Evolutionary conservation across 139 green algal species (phyloP).

Genomic region (Eudorina sp.): DNA sequence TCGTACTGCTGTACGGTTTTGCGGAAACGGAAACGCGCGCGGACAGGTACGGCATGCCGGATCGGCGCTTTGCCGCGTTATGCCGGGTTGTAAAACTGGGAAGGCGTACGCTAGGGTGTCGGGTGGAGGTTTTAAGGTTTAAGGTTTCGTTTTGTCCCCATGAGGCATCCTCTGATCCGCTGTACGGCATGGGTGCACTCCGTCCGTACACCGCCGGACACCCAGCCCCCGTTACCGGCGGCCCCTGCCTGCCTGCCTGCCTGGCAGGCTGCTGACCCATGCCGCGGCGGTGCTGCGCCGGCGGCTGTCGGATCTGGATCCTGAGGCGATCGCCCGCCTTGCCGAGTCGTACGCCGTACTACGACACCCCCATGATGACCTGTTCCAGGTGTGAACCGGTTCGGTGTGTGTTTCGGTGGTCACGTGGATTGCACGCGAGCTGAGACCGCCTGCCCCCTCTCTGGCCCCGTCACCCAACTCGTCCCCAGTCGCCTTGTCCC

Average conservation of each 20-base stretch:
- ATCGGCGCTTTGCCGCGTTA: neutral
- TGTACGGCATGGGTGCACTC: neutral
- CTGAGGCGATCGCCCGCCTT: conserved; percentile 1
- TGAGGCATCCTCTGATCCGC: neutral
- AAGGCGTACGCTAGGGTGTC: too few relatives aligned
- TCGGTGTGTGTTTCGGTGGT: neutral
- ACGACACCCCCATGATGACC: neutral
- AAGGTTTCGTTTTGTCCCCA: too few relatives aligned
- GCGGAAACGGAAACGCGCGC: neutral
- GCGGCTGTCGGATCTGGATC: neutral
- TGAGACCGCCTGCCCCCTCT: neutral
- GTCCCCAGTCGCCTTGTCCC: neutral
- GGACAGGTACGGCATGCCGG: neutral
- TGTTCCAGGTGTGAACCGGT: conserved; percentile 31
- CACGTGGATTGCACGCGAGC: neutral
- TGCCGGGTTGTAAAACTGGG: too few relatives aligned
- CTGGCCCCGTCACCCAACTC: neutral
- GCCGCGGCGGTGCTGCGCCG: neutral
- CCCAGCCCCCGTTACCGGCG: neutral
- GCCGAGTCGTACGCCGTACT: conserved; percentile 14
- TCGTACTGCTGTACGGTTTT: conserved; percentile 29
- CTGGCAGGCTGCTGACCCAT: neutral
- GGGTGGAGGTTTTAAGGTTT: too few relatives aligned
- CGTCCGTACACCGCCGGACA: neutral
- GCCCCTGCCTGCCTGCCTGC: neutral